These are phyloP conservation scores for Hansenula anomala DNA, from an alignment of 1,139 yeast species.

Conservation along the genomic window DNA sequence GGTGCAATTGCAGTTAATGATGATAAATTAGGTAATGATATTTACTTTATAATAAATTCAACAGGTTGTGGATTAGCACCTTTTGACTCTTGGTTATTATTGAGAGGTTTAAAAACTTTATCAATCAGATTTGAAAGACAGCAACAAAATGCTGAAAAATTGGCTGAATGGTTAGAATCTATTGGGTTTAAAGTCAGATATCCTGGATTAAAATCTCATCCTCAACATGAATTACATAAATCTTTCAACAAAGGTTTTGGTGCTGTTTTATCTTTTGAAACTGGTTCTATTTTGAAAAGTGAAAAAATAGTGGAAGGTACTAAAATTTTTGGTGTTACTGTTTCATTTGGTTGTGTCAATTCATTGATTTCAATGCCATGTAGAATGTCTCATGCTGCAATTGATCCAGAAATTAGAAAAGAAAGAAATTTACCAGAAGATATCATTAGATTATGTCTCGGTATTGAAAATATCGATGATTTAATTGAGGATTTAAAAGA, in stretches of 20 bases:
- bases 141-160: slow-evolving; percentile 67
- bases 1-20: slow-evolving; percentile 77
- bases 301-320: slow-evolving; percentile 75
- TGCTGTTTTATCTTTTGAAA: slow-evolving; percentile 84
- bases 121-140: slow-evolving; percentile 84
- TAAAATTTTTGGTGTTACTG: slow-evolving; percentile 82
- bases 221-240: slow-evolving; percentile 74
- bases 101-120: slow-evolving; percentile 83
- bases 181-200: slow-evolving; percentile 65
- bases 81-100: slow-evolving; percentile 82
- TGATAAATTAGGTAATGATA: slow-evolving; percentile 56
- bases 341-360: slow-evolving; percentile 91
- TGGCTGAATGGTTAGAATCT: slow-evolving; percentile 70
- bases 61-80: slow-evolving; percentile 91
- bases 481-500: slow-evolving; percentile 68
- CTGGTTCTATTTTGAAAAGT: slow-evolving; percentile 64
- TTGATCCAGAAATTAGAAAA: slow-evolving; percentile 79
- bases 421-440: slow-evolving; percentile 93
- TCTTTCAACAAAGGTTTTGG: slow-evolving; percentile 83
- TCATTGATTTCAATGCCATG: slow-evolving; percentile 91
- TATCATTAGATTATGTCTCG: slow-evolving; percentile 80
- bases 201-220: slow-evolving; percentile 80
- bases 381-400: slow-evolving; percentile 95
- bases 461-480: slow-evolving; percentile 46
- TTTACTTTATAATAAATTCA: slow-evolving; percentile 78